phyloP scores from a whole-genome alignment of 2,329 filamentous ascomycete genomes.

The Bimuria novae-zelandiae region DNA sequence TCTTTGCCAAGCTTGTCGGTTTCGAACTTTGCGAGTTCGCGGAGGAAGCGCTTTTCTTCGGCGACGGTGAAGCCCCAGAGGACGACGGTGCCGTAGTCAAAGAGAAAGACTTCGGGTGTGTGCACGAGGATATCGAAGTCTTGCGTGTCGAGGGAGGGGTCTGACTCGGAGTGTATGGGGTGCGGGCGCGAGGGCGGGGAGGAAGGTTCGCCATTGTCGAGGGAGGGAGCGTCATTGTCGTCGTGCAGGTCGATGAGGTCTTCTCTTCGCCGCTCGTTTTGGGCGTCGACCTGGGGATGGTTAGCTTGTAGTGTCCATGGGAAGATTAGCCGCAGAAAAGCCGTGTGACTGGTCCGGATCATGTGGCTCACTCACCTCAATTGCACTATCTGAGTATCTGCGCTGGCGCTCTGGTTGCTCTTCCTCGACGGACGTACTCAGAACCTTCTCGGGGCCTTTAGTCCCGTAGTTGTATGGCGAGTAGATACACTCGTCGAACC shows the following conservation, averaged over 20 bases:
- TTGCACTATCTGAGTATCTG: conserved; percentile 73
- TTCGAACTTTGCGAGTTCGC: conserved; percentile 94
- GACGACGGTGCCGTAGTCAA: conserved; percentile 96
- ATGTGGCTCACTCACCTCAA: conserved; percentile 56
- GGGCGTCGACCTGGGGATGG: conserved; percentile 56
- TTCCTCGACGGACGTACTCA: conserved; percentile 38
- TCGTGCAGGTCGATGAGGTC: conserved; percentile 67
- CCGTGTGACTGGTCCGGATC: too few relatives aligned
- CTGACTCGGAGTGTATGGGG: conserved; percentile 37
- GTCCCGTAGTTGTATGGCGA: conserved; percentile 84
- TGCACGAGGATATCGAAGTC: conserved; percentile 89
- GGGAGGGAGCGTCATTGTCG: conserved; percentile 36
- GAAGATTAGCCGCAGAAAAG: too few relatives aligned
- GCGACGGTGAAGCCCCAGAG: conserved; percentile 97
- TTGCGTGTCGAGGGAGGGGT: conserved; percentile 51
- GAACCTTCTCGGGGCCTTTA: conserved; percentile 40
- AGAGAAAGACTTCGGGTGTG: conserved; percentile 92
- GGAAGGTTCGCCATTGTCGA: conserved; percentile 33
- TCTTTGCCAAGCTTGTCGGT: conserved; percentile 84
- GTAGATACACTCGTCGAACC: conserved; percentile 98
- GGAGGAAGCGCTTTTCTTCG: conserved; percentile 88
- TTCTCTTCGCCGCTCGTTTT: conserved; percentile 60
- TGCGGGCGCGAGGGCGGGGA: too few relatives aligned
- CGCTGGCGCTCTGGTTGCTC: conserved; percentile 55
- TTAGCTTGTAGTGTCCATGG: neutral